Conservation (phyloP, 2,329 filamentous ascomycete genomes). For the Colletotrichum noveboracense region DNA sequence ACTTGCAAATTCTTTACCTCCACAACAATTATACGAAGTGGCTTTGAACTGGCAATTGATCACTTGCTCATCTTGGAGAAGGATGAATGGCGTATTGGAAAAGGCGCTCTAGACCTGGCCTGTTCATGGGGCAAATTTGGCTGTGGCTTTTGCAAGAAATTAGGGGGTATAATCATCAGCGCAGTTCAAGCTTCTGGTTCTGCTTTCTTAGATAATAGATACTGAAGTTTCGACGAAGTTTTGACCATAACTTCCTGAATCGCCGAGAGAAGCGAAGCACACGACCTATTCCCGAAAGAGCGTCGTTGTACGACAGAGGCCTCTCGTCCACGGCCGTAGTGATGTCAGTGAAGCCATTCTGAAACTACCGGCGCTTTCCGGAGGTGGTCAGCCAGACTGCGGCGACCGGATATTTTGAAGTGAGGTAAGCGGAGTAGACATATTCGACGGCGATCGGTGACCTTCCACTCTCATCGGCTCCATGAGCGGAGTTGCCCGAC, state of each 20-base stretch:
- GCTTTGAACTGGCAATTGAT: neutral
- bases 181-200: neutral
- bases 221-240: neutral
- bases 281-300: neutral
- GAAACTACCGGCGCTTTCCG: neutral
- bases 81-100: neutral
- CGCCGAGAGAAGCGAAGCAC: neutral
- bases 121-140: neutral
- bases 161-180: neutral
- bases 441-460: neutral
- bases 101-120: neutral
- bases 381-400: neutral
- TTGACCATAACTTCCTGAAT: neutral
- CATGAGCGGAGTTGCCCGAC: neutral
- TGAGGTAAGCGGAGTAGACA: neutral
- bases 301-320: neutral
- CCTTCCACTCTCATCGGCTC: neutral
- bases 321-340: neutral
- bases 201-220: neutral
- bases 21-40: neutral
- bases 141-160: neutral
- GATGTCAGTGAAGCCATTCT: neutral
- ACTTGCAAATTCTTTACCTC: neutral
- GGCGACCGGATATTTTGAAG: neutral
- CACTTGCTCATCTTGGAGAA: neutral